A percentile compares a stretch with the other conserved stretches of the same genome.
Conservation (phyloP, 306 rosid species). For the Cucurbita ficifolia region DNA sequence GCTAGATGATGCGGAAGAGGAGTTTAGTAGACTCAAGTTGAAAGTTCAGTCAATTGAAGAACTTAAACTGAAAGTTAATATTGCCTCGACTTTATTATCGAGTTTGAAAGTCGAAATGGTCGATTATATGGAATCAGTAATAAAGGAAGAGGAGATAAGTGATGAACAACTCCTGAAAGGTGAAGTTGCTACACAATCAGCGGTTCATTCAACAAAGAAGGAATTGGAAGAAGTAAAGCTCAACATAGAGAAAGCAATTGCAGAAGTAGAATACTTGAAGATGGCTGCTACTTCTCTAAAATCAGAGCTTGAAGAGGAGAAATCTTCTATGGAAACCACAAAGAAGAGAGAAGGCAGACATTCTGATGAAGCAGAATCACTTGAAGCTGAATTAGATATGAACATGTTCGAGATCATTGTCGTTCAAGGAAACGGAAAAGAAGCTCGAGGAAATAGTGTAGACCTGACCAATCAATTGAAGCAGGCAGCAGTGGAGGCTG, state of each 20-base stretch:
- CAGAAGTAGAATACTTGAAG: slow-evolving; percentile 67
- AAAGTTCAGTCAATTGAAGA: slow-evolving; percentile 65
- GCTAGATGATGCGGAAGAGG: slow-evolving; percentile 70
- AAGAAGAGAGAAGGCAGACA: slow-evolving; percentile 85
- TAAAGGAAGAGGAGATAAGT: slow-evolving; percentile 36
- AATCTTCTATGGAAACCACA: slow-evolving; percentile 39
- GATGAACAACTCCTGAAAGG: slow-evolving; percentile 20
- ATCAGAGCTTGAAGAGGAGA: slow-evolving; percentile 66
- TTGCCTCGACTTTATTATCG: slow-evolving; percentile 60
- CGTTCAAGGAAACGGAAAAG: slow-evolving; percentile 71
- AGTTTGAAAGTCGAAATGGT: slow-evolving; percentile 77
- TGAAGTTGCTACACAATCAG: slow-evolving; percentile 21
- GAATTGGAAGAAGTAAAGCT: slow-evolving; percentile 77
- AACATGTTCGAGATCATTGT: slow-evolving; percentile 65
- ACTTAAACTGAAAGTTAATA: slow-evolving; percentile 61
- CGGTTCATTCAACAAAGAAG: slow-evolving; percentile 49
- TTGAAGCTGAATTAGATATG: slow-evolving; percentile 67
- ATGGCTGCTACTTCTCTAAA: slow-evolving; percentile 71
- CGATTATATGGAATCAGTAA: slow-evolving; percentile 69
- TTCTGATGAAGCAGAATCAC: slow-evolving; percentile 58
- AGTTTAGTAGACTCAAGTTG: slow-evolving; percentile 53
- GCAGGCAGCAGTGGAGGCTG: slow-evolving; percentile 61
- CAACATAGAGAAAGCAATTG: slow-evolving; percentile 71
- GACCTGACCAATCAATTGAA: slow-evolving; percentile 65
- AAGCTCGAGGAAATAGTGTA: slow-evolving; percentile 46